A percentile compares a stretch with the other conserved stretches of the same genome.
Evolutionary conservation across 2,329 filamentous ascomycete genomes (phyloP).

Genomic region (Aspergillus quadricinctus): DNA sequence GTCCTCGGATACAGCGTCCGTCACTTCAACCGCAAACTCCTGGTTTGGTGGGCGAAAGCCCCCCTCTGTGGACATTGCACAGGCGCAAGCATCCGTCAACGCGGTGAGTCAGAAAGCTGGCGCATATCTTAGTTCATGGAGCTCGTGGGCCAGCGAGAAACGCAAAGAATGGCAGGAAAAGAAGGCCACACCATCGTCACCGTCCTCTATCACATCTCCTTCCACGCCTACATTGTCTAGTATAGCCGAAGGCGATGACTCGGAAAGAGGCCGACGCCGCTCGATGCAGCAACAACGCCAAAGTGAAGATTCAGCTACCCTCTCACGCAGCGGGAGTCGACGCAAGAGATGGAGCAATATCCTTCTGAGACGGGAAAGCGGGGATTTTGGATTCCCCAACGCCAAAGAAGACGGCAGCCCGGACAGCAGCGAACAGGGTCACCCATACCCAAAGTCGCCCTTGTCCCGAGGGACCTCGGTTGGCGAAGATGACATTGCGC

Average conservation of each 20-base stretch:
- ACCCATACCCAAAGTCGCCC: constrained; percentile 27
- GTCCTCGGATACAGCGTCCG: constrained; percentile 20
- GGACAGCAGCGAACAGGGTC: constrained; percentile 19
- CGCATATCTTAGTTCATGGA: constrained; percentile 61
- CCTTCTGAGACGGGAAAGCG: constrained; percentile 30
- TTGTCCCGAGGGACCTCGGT: constrained; percentile 27
- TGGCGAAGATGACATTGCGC: constrained; percentile 10
- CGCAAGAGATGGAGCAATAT: constrained; percentile 38
- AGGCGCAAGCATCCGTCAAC: constrained; percentile 52
- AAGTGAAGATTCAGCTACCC: constrained; percentile 24
- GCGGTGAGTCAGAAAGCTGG: constrained; percentile 54
- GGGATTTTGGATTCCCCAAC: constrained; percentile 20
- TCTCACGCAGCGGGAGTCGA: constrained; percentile 30
- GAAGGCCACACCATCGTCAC: constrained; percentile 24
- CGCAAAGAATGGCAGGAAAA: constrained; percentile 45
- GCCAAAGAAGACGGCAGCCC: constrained; percentile 17
- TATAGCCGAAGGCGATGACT: constrained; percentile 21
- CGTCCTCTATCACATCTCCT: constrained; percentile 19
- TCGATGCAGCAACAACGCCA: constrained; percentile 24
- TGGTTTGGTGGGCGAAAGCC: constrained; percentile 31
- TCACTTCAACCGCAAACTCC: constrained; percentile 11
- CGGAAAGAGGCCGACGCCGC: constrained; percentile 27
- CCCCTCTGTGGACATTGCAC: constrained; percentile 45
- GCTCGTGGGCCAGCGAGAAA: constrained; percentile 54
- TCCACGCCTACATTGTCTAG: constrained; percentile 20